Evolutionary conservation across 1,139 yeast species (phyloP), one percentile per base, ranked within the genome.

Genomic region (Candida pseudoviswanathii): DNA sequence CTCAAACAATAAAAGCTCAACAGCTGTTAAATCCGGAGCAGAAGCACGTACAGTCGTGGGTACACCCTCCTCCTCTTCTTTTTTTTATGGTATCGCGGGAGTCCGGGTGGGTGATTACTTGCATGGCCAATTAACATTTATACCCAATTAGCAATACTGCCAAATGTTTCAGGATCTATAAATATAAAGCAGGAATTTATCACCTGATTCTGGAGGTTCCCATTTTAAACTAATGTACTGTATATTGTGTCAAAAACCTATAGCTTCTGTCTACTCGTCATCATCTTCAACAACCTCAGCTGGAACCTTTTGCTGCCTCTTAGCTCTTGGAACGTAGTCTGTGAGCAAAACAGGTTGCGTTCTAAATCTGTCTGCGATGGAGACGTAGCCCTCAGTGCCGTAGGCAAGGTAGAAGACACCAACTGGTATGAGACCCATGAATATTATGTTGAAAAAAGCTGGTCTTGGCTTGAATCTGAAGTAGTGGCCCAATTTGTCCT

Each of bases 391-490:
- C 45, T 76, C 80, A 44, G 54, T 56, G 51, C 60, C 60, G 58
- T 76, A 75, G 39, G 78, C 78, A 49, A 54, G 63, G 51, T 68
- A 63, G 24, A 71, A 65, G 49, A 74, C 58, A 29, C 69, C 75
- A 32, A 65, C 65, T 41, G 81, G 81, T 26, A 76, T 57, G 36
- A 66, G 45, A 8, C 77, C 80, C 76, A 73, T 73, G 53, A 63
- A 57, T 25, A 75, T 49, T 6, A 69, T 55, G 57, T 67, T 72
- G 61, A 75, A 73, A 25, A 63, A 51, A 11, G 68, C 71, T 10
- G 78, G 69, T 55, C 65, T 67, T 32, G 79, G 71, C 51, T 67
- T 75, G 65, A 76, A 74, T 51, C 81, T 69, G 65, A 76, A 76
- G 63, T 68, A 70, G 58, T 68, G 71, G 36, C 80, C 80, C 41